phyloP scores from a whole-genome alignment of 495 filamentous ascomycete genomes.

The Cladorrhinum samala region DNA sequence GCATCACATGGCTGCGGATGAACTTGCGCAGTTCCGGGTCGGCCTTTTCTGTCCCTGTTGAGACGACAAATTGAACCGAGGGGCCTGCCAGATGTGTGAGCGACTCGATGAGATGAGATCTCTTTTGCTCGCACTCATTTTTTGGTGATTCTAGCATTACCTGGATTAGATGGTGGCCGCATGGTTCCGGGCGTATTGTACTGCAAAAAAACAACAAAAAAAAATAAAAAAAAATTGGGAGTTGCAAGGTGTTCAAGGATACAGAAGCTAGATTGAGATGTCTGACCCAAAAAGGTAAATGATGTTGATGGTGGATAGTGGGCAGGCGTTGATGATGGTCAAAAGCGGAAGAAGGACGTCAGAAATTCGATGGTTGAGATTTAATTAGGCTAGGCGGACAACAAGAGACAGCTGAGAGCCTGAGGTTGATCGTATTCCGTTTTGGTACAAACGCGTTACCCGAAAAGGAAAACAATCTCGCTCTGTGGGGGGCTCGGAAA shows the following conservation, averaged over 20 bases:
- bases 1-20: slow-evolving; percentile 46
- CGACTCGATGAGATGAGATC: too few species aligned
- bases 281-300: not conserved
- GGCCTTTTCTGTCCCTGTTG: slow-evolving; percentile 24
- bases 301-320: too few species aligned
- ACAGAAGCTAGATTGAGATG: too few species aligned
- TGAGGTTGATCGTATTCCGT: not conserved
- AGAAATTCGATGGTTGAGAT: not conserved
- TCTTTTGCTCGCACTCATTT: too few species aligned
- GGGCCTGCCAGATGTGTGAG: not conserved
- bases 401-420: too few species aligned
- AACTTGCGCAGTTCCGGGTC: slow-evolving; percentile 31
- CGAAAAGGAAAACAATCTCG: not conserved
- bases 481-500: too few species aligned
- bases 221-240: not conserved
- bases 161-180: too few species aligned
- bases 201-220: not conserved
- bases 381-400: not conserved
- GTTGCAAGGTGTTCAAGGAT: too few species aligned
- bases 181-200: too few species aligned
- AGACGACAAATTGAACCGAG: slow-evolving; percentile 23
- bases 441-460: not conserved
- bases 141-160: too few species aligned
- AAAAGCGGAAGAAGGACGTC: not conserved
- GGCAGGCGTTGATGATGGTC: not conserved